These are phyloP conservation scores for Cyclaneusma minus DNA, from an alignment of 2,329 filamentous ascomycete genomes.

Conservation along the genomic window DNA sequence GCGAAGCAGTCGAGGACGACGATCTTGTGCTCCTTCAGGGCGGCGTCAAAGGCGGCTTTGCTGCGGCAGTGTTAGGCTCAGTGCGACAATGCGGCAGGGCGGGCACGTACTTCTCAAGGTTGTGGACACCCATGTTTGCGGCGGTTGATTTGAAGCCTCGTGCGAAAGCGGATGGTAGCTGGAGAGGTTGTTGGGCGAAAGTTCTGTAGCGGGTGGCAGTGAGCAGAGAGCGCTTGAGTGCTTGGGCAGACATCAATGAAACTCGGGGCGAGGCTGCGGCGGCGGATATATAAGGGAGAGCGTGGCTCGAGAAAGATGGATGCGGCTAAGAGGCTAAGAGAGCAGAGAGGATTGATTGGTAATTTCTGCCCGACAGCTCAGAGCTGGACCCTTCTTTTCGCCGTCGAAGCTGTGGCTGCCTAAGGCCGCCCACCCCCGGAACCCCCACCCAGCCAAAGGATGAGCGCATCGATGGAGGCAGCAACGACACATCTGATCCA, in stretches of 20 bases:
- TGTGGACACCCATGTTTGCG: slow-evolving; percentile 28
- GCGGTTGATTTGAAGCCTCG: slow-evolving; percentile 22
- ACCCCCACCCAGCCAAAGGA: too few relatives aligned
- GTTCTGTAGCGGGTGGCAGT: slow-evolving; percentile 2
- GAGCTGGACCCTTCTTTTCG: too few relatives aligned
- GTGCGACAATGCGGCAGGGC: not conserved
- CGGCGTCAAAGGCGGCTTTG: slow-evolving; percentile 40
- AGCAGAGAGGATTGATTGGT: too few relatives aligned
- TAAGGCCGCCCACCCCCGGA: too few relatives aligned
- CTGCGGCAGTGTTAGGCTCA: slow-evolving; percentile 24
- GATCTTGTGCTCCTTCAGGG: slow-evolving; percentile 37
- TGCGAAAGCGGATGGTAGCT: too few relatives aligned
- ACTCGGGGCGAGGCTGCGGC: slow-evolving; percentile 1
- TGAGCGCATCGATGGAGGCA: too few relatives aligned
- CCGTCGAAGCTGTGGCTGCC: too few relatives aligned
- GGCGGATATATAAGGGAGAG: not conserved
- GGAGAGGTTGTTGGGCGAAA: too few relatives aligned
- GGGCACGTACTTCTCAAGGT: slow-evolving; percentile 22
- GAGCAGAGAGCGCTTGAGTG: slow-evolving; percentile 1
- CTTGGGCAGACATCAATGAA: slow-evolving; percentile 2
- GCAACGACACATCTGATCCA: too few relatives aligned
- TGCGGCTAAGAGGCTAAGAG: not conserved
- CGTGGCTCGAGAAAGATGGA: not conserved
- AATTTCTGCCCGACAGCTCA: too few relatives aligned
- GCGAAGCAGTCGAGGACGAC: slow-evolving; percentile 81